Conservation (phyloP, 2,329 filamentous ascomycete species). For the Fusarium sterilihyphosum region DNA sequence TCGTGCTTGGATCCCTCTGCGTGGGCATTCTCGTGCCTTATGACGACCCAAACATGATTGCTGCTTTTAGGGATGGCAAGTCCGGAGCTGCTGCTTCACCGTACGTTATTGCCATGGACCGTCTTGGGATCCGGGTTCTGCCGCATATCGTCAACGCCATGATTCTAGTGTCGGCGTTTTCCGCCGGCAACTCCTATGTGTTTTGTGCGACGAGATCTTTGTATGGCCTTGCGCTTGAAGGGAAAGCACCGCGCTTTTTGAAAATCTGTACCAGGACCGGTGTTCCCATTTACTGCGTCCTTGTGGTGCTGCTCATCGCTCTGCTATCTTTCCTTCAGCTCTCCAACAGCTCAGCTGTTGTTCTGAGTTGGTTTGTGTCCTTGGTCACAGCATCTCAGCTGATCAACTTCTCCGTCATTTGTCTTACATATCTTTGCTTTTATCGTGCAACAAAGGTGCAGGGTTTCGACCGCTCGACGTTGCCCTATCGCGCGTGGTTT, state of each 20-base stretch:
- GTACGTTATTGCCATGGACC: conserved; percentile 74
- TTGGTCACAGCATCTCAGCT: conserved; percentile 77
- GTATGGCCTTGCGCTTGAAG: conserved; percentile 74
- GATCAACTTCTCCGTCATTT: conserved; percentile 77
- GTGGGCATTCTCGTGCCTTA: conserved; percentile 78
- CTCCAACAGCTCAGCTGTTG: conserved; percentile 70
- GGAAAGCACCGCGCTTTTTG: conserved; percentile 70
- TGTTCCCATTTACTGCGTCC: conserved; percentile 79
- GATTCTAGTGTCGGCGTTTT: conserved; percentile 73
- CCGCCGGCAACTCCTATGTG: conserved; percentile 71
- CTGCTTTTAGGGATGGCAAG: conserved; percentile 66
- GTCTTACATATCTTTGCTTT: conserved; percentile 77
- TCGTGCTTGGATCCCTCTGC: conserved; percentile 76
- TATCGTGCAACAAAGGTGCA: conserved; percentile 75
- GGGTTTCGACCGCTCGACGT: conserved; percentile 70
- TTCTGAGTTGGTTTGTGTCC: conserved; percentile 78
- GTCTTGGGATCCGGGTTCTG: conserved; percentile 69
- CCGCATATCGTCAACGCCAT: conserved; percentile 80
- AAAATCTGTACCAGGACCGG: conserved; percentile 69
- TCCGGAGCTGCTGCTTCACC: conserved; percentile 76
- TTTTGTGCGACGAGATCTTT: conserved; percentile 76
- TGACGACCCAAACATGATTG: conserved; percentile 69
- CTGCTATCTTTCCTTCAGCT: conserved; percentile 80
- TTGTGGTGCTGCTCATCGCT: conserved; percentile 71
- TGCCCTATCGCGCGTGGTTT: conserved; percentile 75